Base-by-base conservation (phyloP, 805 yeast genomes). In the Metschnikowia amazonensis region DNA sequence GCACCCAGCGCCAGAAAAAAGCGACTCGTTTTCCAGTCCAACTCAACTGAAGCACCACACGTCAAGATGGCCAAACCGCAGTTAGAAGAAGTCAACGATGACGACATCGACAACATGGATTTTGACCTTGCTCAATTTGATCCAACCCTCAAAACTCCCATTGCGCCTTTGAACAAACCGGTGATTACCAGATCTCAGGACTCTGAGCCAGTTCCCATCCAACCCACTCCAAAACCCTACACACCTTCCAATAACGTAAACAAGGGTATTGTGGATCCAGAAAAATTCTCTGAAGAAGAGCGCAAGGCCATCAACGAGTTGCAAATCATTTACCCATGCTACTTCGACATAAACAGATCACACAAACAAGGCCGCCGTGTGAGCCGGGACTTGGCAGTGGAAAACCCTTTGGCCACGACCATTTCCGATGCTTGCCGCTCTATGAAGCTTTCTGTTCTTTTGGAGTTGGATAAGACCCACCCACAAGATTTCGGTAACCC, bases 401-500 rank as follows among this genome's bases (percentile, higher is more conserved):
- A 74, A 45, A 89, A 89, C 64, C 99, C 99, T 5, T 69, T 92
- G 52, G 97, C 96, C 1, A 82, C 82, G 58, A 80, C 86, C 4
- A 75, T 92, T 17, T 76, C 84, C 9, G 95, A 89, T 56, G 97
- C 96, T 16, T 75, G 75, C 74, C 60, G 72, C 25, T 47, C 45
- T n/a, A 53, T 69, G 44, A 54, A 60, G 24, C 49, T 72, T 33
- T 73, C 74, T 2, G 69, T 72, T 2, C 70, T 84, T 35, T 72
- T 82, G 47, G 94, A 87, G 65, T 81, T 92, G 49, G 88, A 85
- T 48, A 94, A 89, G 68, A 66, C 85, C 1, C 99, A 92, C 66
- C 98, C 98, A 10, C 96, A 90, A 64, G 98, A 92, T 66, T 94
- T 84, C 77, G 95, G 98, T 53, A 92, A 92, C 60, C 95, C 97